Conservation (phyloP, 805 yeast species). For the Candida montana region DNA sequence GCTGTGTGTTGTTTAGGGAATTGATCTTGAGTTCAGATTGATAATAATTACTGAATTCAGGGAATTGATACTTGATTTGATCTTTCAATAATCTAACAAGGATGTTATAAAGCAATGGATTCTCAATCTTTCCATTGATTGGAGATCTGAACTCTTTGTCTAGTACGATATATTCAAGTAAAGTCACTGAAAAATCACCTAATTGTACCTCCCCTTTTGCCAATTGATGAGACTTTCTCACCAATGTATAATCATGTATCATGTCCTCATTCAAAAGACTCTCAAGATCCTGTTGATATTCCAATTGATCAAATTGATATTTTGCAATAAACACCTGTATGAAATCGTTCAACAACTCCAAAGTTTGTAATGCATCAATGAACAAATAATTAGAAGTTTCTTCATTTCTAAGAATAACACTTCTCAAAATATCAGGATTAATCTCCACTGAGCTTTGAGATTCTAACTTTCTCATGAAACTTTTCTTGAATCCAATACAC, state of each 20-base stretch:
- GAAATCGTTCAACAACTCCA: slow-evolving; percentile 1
- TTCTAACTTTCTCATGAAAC: background rate
- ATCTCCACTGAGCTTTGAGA: slow-evolving; percentile 2
- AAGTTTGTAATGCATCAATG: slow-evolving; percentile 2
- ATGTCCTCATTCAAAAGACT: background rate
- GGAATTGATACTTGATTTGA: slow-evolving; percentile 8
- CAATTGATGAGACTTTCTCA: slow-evolving; percentile 3
- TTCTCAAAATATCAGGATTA: slow-evolving; percentile 11
- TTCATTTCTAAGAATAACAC: slow-evolving; percentile 8
- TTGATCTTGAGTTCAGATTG: background rate
- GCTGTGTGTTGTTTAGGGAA: background rate
- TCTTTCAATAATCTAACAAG: slow-evolving; percentile 9
- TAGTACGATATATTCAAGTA: slow-evolving; percentile 2
- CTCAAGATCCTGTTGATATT: background rate
- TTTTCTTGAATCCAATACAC: slow-evolving; percentile 6
- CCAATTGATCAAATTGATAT: background rate
- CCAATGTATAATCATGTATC: slow-evolving; percentile 1
- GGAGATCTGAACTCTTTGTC: background rate
- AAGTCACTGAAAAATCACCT: slow-evolving; percentile 8
- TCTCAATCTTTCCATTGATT: background rate
- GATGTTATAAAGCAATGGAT: slow-evolving; percentile 9
- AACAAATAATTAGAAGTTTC: slow-evolving; percentile 2
- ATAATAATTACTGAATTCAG: slow-evolving; percentile 8
- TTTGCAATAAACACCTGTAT: background rate
- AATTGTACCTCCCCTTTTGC: background rate